These are phyloP conservation scores for Termitomyces sp. DNA, from an alignment of 768 basidiomycete species.

Conservation along the genomic window DNA sequence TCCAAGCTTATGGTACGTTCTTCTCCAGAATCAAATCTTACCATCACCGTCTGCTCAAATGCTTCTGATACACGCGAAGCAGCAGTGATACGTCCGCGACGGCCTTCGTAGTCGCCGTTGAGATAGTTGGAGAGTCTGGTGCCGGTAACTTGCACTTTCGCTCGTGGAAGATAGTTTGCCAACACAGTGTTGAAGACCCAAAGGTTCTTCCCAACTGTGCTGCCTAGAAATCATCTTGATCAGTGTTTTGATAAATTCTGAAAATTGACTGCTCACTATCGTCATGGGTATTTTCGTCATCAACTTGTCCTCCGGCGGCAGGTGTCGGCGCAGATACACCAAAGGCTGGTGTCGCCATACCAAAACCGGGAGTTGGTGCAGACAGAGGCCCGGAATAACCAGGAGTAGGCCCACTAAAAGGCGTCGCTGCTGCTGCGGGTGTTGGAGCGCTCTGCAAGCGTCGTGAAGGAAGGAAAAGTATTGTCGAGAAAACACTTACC, in stretches of 20 bases:
- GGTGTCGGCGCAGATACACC: slow-evolving; percentile 10
- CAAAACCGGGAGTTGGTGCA: slow-evolving; percentile 12
- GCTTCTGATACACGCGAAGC: slow-evolving; percentile 20
- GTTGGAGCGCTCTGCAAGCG: slow-evolving; percentile 41
- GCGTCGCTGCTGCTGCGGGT: slow-evolving; percentile 40
- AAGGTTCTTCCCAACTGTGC: slow-evolving; percentile 2
- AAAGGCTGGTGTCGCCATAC: slow-evolving; percentile 3
- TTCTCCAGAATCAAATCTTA: slow-evolving; percentile 24
- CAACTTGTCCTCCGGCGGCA: slow-evolving; percentile 4
- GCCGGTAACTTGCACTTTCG: slow-evolving; percentile 13
- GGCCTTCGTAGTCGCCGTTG: slow-evolving; percentile 24
- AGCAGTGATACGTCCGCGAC: slow-evolving; percentile 19
- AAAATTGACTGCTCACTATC: not conserved
- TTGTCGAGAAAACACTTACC: slow-evolving; percentile 3
- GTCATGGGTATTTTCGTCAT: not conserved
- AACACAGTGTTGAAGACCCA: slow-evolving; percentile 19
- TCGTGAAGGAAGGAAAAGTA: not conserved
- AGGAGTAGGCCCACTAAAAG: slow-evolving; percentile 19
- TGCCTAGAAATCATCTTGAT: not conserved
- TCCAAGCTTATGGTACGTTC: slow-evolving; percentile 30
- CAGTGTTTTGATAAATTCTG: not conserved
- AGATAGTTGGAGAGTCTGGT: slow-evolving; percentile 16
- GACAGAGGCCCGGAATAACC: slow-evolving; percentile 18
- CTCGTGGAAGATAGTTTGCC: slow-evolving; percentile 10
- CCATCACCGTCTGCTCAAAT: slow-evolving; percentile 17